Evolutionary conservation across 2,329 filamentous ascomycete species (phyloP), one percentile per base, ranked within the genome.

Genomic region (Diaporthe eres): DNA sequence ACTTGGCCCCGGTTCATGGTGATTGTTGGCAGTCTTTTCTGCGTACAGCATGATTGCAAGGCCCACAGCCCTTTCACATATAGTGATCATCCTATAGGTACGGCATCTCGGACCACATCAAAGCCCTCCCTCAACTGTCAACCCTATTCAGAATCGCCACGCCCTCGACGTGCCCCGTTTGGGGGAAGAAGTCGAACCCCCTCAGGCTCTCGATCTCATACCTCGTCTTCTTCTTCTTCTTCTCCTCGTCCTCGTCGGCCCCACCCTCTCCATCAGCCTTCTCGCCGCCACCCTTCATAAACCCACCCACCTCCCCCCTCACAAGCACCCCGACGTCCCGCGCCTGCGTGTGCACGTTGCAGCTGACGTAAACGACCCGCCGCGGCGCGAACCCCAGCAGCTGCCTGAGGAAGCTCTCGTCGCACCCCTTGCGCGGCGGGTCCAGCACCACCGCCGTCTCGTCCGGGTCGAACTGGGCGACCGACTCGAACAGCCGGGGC

Each of bases 161-260:
- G 61, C 92, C 91, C 82, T 94, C 92, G 0, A 94, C 92, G 80
- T 94, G 92, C 1, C 90, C 89, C 28, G 92, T 94, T 85, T 98
- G 96, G 17, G 97, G 97, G 85, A 99, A 99, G 85, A 99, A 98
- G 83, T 99, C 97, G 82, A 98, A 98, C 0, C 96, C 97, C 65
- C 94, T 89, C 63, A 99, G 85, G 82, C 94, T 98, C 88, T 98
- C 96, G 82, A 99, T 94, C 83, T 93, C 91, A 85, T 98, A 99
- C 77, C 89, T 85, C 31, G 85, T 85, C 71, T 84, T 84, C 70
- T 79, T 79, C 61, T 75, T 76, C 34, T 77, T 82, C 60, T 84
- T 80, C 65, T 81, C 80, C 34, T 82, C 74, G 3, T 28, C 13
- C 3, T 82, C 74, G 3, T 28, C 2, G 10, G 10, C 75, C 17